Base-by-base conservation (phyloP, 1,284 basidiomycete genomes). In the Megacollybia platyphylla region DNA sequence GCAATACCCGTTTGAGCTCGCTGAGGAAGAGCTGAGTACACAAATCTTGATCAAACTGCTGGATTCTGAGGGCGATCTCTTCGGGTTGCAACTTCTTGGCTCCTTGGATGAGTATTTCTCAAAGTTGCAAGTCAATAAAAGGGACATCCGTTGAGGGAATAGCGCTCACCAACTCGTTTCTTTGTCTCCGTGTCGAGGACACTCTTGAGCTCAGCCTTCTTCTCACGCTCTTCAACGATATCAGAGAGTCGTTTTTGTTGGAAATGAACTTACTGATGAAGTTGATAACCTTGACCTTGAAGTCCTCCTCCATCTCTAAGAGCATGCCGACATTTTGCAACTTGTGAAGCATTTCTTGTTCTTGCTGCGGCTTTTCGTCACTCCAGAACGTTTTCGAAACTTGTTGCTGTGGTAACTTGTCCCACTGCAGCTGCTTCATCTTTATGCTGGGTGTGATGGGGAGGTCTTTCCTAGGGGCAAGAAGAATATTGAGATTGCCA, bases 351-450 rank as follows among this genome's bases (percentile, higher is more conserved):
- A 88, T 86, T 51, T 85, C 78, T 44, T 73, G 67, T 56, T 92
- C 89, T 54, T 76, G 76, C 46, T 73, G 64, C 4, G 73, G 61
- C 50, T 80, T 71, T 41, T 87, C 82, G 10, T 74, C 70, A 32
- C 70, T 81, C 86, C 90, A 97, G 5, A 94, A 66, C 0, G 91
- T 96, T 56, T 84, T 86, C 2, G 64, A 63, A n/a, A 82, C 81
- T 50, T 88, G 75, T 52, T 89, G 78, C 48, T 89, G 87, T 35
- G 86, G 80, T 20, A 97, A 71, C 58, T 97, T 98, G 60, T 98
- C 94, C 94, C 96, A 98, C 57, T 98, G 94, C 39, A 98, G 68
- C 61, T 97, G 92, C 62, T 97, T 97, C 87, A 97, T 93, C 68
- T 92, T 91, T 41, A 78, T 83, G 47, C 75, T 80, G 1, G 93